Evolutionary conservation across 2,329 filamentous ascomycete species (phyloP), one percentile per base, ranked within the genome.

Genomic region (Cercospora canescens): DNA sequence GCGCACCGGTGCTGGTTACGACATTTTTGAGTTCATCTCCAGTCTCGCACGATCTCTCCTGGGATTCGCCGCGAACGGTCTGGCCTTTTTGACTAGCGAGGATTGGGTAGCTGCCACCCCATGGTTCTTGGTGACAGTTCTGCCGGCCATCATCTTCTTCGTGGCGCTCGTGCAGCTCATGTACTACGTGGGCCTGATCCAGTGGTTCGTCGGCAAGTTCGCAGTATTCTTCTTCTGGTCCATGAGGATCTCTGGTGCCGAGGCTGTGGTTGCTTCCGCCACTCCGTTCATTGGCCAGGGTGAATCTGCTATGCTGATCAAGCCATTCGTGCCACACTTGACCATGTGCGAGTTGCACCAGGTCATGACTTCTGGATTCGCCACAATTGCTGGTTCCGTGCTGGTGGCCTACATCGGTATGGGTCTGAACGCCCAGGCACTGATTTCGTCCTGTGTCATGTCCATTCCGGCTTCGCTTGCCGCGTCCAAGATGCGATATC

Each of bases 71-170:
- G 81, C 83, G 18, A 78, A 92, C 34, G 94, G 94, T 77, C 87
- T 91, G 0, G 76, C 78, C 0, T 97, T 97, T 82, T 79, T 97
- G 72, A 90, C 88, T 0, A 81, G 82, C 14, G 62, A 72, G 0
- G 77, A 78, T 7, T 81, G 83, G 6, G 75, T 81, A 3, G 37
- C 79, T 3, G 74, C 84, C 1, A 71, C 74, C 4, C 93, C 86
- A 86, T 64, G 61, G 65, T 97, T 96, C 86, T 84, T 97, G 69
- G 84, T 90, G 58, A 82, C 85, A 58, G 93, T 96, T 68, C 85
- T 96, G n/a, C 93, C 94, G 0, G 89, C 94, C 73, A 96, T 97
- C 80, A 92, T 97, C 82, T 97, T 97, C 87, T 97, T 97, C 87
- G 91, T 97, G 65, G 88, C 93, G 1, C 84, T 97, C n/a, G 92